Conservation (phyloP, 495 filamentous ascomycete genomes). For the Trichoderma parareesei region DNA sequence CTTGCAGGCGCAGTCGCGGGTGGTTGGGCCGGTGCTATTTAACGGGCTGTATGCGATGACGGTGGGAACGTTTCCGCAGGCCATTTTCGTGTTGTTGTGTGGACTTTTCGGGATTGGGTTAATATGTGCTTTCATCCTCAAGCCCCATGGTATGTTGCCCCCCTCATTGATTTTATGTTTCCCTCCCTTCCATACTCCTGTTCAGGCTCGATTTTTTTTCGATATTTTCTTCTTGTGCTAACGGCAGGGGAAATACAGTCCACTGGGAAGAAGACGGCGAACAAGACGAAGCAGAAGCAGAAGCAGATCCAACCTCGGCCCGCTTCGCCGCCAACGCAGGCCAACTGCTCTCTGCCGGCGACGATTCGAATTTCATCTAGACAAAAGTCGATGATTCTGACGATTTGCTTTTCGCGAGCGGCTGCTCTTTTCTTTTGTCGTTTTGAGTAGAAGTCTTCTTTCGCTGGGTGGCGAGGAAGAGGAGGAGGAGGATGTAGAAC, state of each 20-base stretch:
- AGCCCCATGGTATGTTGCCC: conserved; percentile 56
- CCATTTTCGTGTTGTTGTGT: conserved; percentile 70
- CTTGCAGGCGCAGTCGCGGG: conserved; percentile 71
- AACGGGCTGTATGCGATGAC: conserved; percentile 79
- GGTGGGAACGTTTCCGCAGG: conserved; percentile 65
- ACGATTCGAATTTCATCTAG: not conserved
- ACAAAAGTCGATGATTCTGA: not conserved
- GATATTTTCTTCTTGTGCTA: not conserved
- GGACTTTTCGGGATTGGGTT: conserved; percentile 59
- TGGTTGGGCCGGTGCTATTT: conserved; percentile 72
- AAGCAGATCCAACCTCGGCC: not conserved
- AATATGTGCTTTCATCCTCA: conserved; percentile 57
- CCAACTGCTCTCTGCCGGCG: not conserved
- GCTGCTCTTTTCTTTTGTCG: not conserved
- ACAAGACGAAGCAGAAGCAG: not conserved
- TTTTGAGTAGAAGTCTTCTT: not conserved
- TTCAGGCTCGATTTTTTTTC: too few relatives aligned
- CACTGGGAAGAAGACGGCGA: conserved; percentile 6
- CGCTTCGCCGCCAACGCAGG: not conserved
- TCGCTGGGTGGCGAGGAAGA: not conserved
- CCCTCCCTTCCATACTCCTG: too few relatives aligned
- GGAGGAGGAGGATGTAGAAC: not conserved
- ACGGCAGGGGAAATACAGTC: not conserved
- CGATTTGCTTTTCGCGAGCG: not conserved
- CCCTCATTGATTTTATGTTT: not conserved